Percentiles rank a stretch among this genome's conserved stretches.
Evolutionary conservation across 2,329 filamentous ascomycete genomes (phyloP).

Genomic region (Achaetomium macrosporum): DNA sequence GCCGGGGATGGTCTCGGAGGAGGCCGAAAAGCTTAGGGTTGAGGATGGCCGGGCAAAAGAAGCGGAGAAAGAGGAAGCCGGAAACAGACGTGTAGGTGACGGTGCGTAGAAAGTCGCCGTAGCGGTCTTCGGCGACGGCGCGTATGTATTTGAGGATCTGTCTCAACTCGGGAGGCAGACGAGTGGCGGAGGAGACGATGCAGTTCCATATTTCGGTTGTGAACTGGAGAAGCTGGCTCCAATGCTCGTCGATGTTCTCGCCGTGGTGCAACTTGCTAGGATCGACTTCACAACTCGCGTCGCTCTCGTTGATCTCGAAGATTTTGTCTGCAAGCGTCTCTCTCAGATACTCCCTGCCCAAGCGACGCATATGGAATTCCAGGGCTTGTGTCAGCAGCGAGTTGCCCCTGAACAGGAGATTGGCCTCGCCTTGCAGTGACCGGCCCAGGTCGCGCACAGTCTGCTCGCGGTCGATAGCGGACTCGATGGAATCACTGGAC

Average conservation of each 20-base stretch:
- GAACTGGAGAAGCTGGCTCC: slow-evolving; percentile 67
- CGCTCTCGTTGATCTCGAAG: slow-evolving; percentile 80
- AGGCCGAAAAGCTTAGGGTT: slow-evolving; percentile 92
- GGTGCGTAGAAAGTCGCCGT: slow-evolving; percentile 84
- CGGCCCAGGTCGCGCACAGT: slow-evolving; percentile 73
- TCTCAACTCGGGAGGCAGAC: slow-evolving; percentile 74
- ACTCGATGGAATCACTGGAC: slow-evolving; percentile 63
- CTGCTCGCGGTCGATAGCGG: slow-evolving; percentile 59
- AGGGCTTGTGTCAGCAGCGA: slow-evolving; percentile 88
- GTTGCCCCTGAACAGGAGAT: slow-evolving; percentile 91
- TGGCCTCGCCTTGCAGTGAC: slow-evolving; percentile 79
- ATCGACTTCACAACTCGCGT: slow-evolving; percentile 92
- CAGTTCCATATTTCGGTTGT: slow-evolving; percentile 82
- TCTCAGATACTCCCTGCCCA: slow-evolving; percentile 89
- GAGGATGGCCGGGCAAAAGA: slow-evolving; percentile 93
- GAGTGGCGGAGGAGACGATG: slow-evolving; percentile 67
- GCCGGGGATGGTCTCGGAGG: slow-evolving; percentile 73
- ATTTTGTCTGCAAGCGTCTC: slow-evolving; percentile 82
- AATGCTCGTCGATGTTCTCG: slow-evolving; percentile 77
- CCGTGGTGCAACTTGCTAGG: slow-evolving; percentile 64
- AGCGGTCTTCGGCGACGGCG: slow-evolving; percentile 88
- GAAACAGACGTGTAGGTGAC: slow-evolving; percentile 92
- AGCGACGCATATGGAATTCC: slow-evolving; percentile 89
- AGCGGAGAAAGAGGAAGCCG: slow-evolving; percentile 87
- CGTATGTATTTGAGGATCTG: slow-evolving; percentile 86